These are phyloP conservation scores for Diaporthe australafricana DNA, from an alignment of 2,329 filamentous ascomycete genomes.

Conservation along the genomic window DNA sequence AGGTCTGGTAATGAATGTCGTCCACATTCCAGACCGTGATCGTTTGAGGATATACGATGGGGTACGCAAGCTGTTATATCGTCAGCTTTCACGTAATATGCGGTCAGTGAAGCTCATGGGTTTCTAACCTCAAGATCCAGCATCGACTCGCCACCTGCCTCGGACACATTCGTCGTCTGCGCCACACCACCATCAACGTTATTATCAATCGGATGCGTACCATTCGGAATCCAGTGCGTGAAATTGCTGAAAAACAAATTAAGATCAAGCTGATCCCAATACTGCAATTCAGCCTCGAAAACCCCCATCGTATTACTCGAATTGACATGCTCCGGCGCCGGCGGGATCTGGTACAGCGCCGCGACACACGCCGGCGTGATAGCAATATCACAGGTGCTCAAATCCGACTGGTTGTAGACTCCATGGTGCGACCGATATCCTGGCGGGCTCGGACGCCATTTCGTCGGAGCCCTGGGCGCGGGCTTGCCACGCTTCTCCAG, in stretches of 20 bases:
- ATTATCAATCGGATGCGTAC: slow-evolving; percentile 22
- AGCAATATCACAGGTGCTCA: slow-evolving; percentile 26
- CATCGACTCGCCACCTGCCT: slow-evolving; percentile 48
- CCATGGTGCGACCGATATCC: neutral
- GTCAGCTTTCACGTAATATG: neutral
- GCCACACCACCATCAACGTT: slow-evolving; percentile 33
- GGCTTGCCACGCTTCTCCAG: slow-evolving; percentile 16
- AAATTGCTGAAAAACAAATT: slow-evolving; percentile 23
- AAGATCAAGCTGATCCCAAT: slow-evolving; percentile 42
- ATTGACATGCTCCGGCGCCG: slow-evolving; percentile 26
- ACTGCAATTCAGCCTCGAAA: slow-evolving; percentile 49
- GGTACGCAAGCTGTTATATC: slow-evolving; percentile 42
- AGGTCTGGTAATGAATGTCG: slow-evolving; percentile 51
- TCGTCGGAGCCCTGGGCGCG: neutral
- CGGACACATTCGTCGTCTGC: slow-evolving; percentile 5
- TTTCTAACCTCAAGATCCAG: slow-evolving; percentile 48
- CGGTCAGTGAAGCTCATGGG: neutral
- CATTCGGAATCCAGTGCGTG: slow-evolving; percentile 22
- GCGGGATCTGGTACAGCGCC: slow-evolving; percentile 39
- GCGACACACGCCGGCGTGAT: slow-evolving; percentile 32
- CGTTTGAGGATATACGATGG: slow-evolving; percentile 54
- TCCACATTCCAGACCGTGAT: slow-evolving; percentile 54
- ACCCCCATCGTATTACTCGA: slow-evolving; percentile 41
- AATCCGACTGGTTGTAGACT: neutral
- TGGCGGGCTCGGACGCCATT: neutral